Base-by-base conservation (phyloP, 2,329 filamentous ascomycete genomes). In the Iodosphaeria phyllophila region DNA sequence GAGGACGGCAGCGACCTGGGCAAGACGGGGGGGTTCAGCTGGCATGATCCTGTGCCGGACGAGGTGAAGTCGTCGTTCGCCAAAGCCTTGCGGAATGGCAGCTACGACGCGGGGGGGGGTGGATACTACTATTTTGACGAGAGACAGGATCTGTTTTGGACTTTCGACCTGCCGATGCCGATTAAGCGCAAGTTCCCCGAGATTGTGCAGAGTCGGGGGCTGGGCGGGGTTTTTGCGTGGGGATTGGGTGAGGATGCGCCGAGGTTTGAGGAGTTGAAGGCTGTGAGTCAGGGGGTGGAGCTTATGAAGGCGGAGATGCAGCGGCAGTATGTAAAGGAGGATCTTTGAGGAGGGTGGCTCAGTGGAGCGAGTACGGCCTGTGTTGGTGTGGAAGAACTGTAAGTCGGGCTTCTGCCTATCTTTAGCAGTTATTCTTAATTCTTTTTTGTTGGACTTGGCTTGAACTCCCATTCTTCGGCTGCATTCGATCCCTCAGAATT, bases 1-100 rank as follows among this genome's bases (percentile, higher is more conserved):
- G 54, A 64, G 0, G 47, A 62, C 15, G 74, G 74, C 6, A 52
- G 45, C 6, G 73, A 77, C 38, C 56, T 63, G 1, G 63, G 64
- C 2, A 61, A 37, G 18, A 39, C 36, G 5, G 42, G 43, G 4
- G 36, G 36, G 1, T 46, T 47, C 28, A 37, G 42, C 8, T 47
- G 39, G 38, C 41, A 36, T 13, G 43, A 46, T 20, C 12, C 24
- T 5, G 32, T 43, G 4, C 43, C 43, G 4, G 22, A 27, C 15
- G 35, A 44, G 4, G 37, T 43, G 14, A 24, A 29, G 20, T 26
- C n/a, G 3, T 44, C 43, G n/a, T 44, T 42, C 17, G 13, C 27
- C 6, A 39, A 31, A 23, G 39, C 43, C 4, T 24, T 37, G 5
- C 13, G 10, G 1, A 13, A 38, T 3, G 43, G 43, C 1, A 17